Conservation (phyloP, 2,329 filamentous ascomycete genomes). For the Alternaria viburni region DNA sequence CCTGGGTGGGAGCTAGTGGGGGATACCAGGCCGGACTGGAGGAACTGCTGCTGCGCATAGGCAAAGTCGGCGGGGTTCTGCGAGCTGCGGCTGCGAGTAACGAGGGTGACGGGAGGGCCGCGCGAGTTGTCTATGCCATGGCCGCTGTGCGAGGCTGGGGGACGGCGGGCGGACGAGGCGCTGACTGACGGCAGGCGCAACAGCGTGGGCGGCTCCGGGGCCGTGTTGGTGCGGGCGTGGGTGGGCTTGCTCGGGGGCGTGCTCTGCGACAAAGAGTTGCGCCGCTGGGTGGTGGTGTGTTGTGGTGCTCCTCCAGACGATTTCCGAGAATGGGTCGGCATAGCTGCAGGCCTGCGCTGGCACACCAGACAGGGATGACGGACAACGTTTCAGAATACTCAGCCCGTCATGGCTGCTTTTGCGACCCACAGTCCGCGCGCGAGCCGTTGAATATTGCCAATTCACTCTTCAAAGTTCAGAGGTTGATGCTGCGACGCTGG, state of each 20-base stretch:
- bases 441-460: slow-evolving; percentile 18
- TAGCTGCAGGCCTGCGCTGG: slow-evolving; percentile 26
- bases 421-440: slow-evolving; percentile 21
- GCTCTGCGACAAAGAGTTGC: slow-evolving; percentile 15
- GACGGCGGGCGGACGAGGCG: slow-evolving; percentile 43
- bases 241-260: slow-evolving; percentile 14
- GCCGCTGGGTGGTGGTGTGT: slow-evolving; percentile 6
- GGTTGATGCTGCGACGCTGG: slow-evolving; percentile 16
- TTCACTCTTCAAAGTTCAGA: slow-evolving; percentile 13
- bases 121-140: slow-evolving; percentile 58
- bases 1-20: slow-evolving; percentile 25
- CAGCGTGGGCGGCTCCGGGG: slow-evolving; percentile 31
- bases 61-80: slow-evolving; percentile 38
- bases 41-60: slow-evolving; percentile 37
- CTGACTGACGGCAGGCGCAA: slow-evolving; percentile 41
- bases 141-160: slow-evolving; percentile 57
- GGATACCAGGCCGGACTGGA: slow-evolving; percentile 30
- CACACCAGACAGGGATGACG: slow-evolving; percentile 26
- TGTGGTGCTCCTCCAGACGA: slow-evolving; percentile 21
- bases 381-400: slow-evolving; percentile 19
- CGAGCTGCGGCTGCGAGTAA: slow-evolving; percentile 43
- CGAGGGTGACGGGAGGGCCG: slow-evolving; percentile 59
- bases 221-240: slow-evolving; percentile 35
- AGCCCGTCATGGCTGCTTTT: slow-evolving; percentile 30
- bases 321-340: slow-evolving; percentile 24